Percentiles rank a stretch among this genome's conserved stretches.
phyloP scores from a whole-genome alignment of 163 green algal genomes.

The Scenedesmus sp. region DNA sequence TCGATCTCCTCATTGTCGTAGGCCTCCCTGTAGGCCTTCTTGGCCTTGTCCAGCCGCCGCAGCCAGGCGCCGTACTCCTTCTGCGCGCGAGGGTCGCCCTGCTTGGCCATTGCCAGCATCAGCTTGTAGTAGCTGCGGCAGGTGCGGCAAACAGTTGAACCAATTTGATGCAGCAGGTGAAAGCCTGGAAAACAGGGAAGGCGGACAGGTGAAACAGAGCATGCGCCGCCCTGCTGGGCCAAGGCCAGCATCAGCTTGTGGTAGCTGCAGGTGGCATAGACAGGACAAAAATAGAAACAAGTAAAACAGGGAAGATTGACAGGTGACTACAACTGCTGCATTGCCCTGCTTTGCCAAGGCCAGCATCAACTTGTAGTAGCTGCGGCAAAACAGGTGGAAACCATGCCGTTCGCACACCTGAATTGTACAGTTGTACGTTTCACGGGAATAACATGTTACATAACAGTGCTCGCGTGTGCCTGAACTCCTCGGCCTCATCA shows the following conservation, averaged over 20 bases:
- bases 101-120: slow-evolving; percentile 58
- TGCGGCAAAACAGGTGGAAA: slow-evolving; percentile 2
- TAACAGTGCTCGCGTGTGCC: slow-evolving; percentile 50
- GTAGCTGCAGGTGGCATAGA: not conserved
- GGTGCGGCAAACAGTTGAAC: not conserved
- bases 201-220: not conserved
- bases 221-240: not conserved
- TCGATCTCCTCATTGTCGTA: slow-evolving; percentile 63
- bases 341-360: slow-evolving; percentile 53
- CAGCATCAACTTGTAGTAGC: slow-evolving; percentile 60
- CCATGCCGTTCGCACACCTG: too few relatives aligned
- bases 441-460: not conserved
- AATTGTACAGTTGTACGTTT: too few relatives aligned
- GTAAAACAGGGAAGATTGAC: too few relatives aligned
- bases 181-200: too few relatives aligned
- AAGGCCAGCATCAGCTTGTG: not conserved
- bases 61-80: slow-evolving; percentile 70
- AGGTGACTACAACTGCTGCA: not conserved
- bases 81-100: slow-evolving; percentile 65
- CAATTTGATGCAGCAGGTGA: too few relatives aligned
- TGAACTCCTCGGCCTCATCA: slow-evolving; percentile 66
- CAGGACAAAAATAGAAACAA: not conserved
- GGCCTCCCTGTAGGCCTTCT: slow-evolving; percentile 42
- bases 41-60: slow-evolving; percentile 42
- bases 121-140: slow-evolving; percentile 56